These are phyloP conservation scores for Populus alba DNA, from an alignment of 345 rosid species.

Conservation along the genomic window DNA sequence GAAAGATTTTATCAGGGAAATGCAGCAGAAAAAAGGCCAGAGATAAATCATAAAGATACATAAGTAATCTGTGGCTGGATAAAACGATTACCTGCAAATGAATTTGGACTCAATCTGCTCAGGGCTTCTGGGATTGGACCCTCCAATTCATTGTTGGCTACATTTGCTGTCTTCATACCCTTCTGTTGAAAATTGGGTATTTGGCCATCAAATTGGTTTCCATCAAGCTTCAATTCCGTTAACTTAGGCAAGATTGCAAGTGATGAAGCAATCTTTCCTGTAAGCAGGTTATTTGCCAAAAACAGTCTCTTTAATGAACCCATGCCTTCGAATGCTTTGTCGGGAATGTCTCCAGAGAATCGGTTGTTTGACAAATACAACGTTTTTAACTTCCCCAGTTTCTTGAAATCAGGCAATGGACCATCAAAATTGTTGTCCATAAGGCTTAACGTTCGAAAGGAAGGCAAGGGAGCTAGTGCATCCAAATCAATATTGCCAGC, in stretches of 20 bases:
- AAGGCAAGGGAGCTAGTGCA: constrained; percentile 32
- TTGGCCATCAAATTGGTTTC: constrained; percentile 52
- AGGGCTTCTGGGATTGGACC: constrained; percentile 67
- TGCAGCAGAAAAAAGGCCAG: not conserved
- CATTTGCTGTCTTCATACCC: constrained; percentile 36
- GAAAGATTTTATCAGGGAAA: not conserved
- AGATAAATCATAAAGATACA: not conserved
- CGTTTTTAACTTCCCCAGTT: constrained; percentile 44
- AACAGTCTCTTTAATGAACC: constrained; percentile 48
- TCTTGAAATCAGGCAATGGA: constrained; percentile 49
- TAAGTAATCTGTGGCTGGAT: not conserved
- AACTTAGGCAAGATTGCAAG: constrained; percentile 51
- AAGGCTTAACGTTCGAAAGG: constrained; percentile 58
- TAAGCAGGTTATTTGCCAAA: constrained; percentile 55
- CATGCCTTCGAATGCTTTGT: constrained; percentile 58
- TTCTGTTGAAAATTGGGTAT: constrained; percentile 51
- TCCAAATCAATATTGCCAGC: constrained; percentile 46
- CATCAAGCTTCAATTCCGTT: constrained; percentile 57
- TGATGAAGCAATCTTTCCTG: constrained; percentile 56
- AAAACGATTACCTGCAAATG: constrained; percentile 51
- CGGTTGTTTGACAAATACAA: constrained; percentile 62
- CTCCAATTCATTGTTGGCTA: constrained; percentile 61
- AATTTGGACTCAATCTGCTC: constrained; percentile 33
- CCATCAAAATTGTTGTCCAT: constrained; percentile 67
- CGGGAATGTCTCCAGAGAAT: constrained; percentile 53